These are phyloP conservation scores for Cucurbita maxima DNA, from an alignment of 306 rosid species.

Conservation along the genomic window DNA sequence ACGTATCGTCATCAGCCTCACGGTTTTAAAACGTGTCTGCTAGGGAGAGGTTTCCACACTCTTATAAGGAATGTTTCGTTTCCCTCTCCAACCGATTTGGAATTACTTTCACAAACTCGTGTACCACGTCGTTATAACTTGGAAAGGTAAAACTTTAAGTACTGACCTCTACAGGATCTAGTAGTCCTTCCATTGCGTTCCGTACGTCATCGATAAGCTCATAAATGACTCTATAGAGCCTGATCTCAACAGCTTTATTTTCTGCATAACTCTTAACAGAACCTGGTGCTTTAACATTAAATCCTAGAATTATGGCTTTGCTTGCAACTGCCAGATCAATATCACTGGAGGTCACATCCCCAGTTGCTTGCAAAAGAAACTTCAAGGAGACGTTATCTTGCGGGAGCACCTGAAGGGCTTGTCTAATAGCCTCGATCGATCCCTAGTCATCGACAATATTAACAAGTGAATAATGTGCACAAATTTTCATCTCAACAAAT, in stretches of 20 bases:
- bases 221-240: constrained; percentile 80
- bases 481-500: neutral
- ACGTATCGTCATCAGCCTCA: neutral
- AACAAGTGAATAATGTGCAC: neutral
- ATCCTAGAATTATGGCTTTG: constrained; percentile 75
- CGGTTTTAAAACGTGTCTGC: too few species aligned
- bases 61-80: too few species aligned
- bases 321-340: constrained; percentile 91
- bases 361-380: constrained; percentile 88
- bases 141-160: neutral
- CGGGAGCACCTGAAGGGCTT: constrained; percentile 86
- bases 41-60: too few species aligned
- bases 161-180: constrained; percentile 73
- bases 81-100: too few species aligned
- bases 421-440: constrained; percentile 85
- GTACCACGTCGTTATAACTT: neutral
- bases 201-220: constrained; percentile 85
- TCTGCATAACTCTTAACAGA: constrained; percentile 80
- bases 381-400: constrained; percentile 80
- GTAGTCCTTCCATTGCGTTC: constrained; percentile 95
- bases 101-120: neutral
- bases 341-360: constrained; percentile 77
- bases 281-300: constrained; percentile 66
- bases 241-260: constrained; percentile 74
- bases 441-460: constrained; percentile 39